phyloP scores from a whole-genome alignment of 805 yeast genomes.

The Kazachstania bromeliacearum region DNA sequence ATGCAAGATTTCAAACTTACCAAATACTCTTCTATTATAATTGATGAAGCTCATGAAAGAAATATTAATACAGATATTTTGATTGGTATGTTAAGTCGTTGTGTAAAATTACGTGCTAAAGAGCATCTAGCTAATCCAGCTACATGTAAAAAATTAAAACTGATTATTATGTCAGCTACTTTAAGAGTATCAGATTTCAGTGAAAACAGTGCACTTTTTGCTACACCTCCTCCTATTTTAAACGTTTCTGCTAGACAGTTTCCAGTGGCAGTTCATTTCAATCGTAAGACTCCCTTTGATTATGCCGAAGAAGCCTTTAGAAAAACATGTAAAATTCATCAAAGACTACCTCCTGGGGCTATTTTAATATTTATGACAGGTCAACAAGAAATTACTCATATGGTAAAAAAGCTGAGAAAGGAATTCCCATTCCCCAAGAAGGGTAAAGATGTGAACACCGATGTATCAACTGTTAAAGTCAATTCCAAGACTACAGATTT shows the following conservation, averaged over 20 bases:
- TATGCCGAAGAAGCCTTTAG: constrained; percentile 80
- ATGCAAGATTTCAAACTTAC: constrained; percentile 73
- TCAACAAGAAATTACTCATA: constrained; percentile 75
- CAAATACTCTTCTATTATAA: constrained; percentile 76
- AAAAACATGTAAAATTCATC: constrained; percentile 82
- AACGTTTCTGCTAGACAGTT: constrained; percentile 88
- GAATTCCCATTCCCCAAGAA: constrained; percentile 49
- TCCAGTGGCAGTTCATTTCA: constrained; percentile 89
- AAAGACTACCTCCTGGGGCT: constrained; percentile 84
- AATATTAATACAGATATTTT: constrained; percentile 91
- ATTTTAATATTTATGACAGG: constrained; percentile 89
- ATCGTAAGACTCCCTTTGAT: constrained; percentile 63
- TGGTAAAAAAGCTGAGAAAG: constrained; percentile 58
- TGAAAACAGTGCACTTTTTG: constrained; percentile 63
- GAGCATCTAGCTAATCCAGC: constrained; percentile 40
- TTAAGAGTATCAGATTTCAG: constrained; percentile 88
- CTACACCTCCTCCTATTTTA: constrained; percentile 72
- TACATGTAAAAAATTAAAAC: constrained; percentile 54
- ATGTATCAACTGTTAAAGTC: constrained; percentile 37
- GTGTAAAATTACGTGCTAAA: constrained; percentile 59
- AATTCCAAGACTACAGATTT: constrained; percentile 52
- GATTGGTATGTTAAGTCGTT: constrained; percentile 89
- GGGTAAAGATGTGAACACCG: constrained; percentile 23
- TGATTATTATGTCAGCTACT: constrained; percentile 95
- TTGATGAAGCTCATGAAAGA: constrained; percentile 98